A percentile compares a stretch with the other conserved stretches of the same genome.
phyloP scores from a whole-genome alignment of 768 basidiomycete genomes.

The Termitomyces sp. region DNA sequence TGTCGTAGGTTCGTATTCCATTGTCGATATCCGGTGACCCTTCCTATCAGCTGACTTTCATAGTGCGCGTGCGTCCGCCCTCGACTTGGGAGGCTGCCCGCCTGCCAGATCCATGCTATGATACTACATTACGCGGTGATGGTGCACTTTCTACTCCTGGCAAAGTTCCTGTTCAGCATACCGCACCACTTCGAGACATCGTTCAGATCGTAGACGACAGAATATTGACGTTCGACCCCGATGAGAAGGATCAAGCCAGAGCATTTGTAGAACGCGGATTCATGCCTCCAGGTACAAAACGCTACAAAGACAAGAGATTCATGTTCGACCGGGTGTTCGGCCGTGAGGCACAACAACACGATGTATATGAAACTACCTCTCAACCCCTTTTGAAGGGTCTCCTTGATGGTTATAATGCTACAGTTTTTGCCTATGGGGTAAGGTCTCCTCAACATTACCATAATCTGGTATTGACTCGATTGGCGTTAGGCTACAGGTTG shows the following conservation, averaged over 20 bases:
- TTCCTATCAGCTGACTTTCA: constrained; percentile 1
- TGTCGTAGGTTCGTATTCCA: constrained; percentile 60
- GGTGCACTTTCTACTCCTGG: constrained; percentile 74
- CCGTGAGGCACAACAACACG: constrained; percentile 73
- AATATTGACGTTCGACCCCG: constrained; percentile 93
- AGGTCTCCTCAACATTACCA: constrained; percentile 8
- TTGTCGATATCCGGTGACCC: constrained; percentile 9
- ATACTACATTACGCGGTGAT: constrained; percentile 72
- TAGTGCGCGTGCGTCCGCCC: constrained; percentile 90
- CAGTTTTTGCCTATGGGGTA: constrained; percentile 98
- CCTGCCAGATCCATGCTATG: constrained; percentile 70
- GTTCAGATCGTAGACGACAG: constrained; percentile 92
- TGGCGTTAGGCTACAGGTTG: constrained; percentile 91
- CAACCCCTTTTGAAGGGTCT: constrained; percentile 81
- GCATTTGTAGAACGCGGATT: constrained; percentile 85
- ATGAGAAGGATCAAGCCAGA: constrained; percentile 76
- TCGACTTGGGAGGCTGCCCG: constrained; percentile 80
- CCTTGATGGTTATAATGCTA: constrained; percentile 93
- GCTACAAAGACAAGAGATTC: constrained; percentile 95
- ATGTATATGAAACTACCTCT: constrained; percentile 83
- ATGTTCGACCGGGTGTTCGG: constrained; percentile 95
- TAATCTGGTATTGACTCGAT: constrained; percentile 10
- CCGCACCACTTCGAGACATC: constrained; percentile 64
- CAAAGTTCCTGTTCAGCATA: constrained; percentile 35
- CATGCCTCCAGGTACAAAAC: constrained; percentile 79